A percentile compares a stretch with the other conserved stretches of the same genome.
phyloP scores from a whole-genome alignment of 495 filamentous ascomycete genomes.

The Geoglossum glabrum region DNA sequence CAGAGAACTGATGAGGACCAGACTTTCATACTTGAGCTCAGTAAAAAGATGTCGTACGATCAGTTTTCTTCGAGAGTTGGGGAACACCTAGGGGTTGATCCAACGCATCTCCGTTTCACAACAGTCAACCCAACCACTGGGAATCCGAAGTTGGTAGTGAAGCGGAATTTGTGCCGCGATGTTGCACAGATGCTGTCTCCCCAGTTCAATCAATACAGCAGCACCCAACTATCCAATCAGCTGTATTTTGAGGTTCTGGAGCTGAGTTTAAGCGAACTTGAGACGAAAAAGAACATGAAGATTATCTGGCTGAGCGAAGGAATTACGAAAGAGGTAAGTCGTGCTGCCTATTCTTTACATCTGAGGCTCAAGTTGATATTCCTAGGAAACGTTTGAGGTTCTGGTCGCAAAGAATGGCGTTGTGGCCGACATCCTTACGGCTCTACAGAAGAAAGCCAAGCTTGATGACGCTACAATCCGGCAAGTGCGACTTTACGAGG shows the following conservation, averaged over 20 bases:
- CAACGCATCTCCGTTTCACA: slow-evolving; percentile 77
- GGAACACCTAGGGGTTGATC: slow-evolving; percentile 53
- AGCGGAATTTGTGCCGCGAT: slow-evolving; percentile 43
- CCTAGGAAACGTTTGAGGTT: slow-evolving; percentile 51
- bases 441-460: slow-evolving; percentile 58
- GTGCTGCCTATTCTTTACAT: not conserved
- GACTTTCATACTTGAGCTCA: slow-evolving; percentile 54
- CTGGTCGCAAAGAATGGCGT: slow-evolving; percentile 67
- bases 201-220: slow-evolving; percentile 38
- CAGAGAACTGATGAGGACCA: slow-evolving; percentile 26
- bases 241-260: slow-evolving; percentile 86
- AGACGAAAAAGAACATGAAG: slow-evolving; percentile 70
- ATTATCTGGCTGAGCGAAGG: slow-evolving; percentile 76
- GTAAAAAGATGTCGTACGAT: slow-evolving; percentile 78
- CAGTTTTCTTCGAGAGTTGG: slow-evolving; percentile 71
- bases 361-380: slow-evolving; percentile 3
- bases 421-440: slow-evolving; percentile 52
- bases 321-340: slow-evolving; percentile 63
- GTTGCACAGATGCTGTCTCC: slow-evolving; percentile 52
- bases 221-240: slow-evolving; percentile 50
- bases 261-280: slow-evolving; percentile 77
- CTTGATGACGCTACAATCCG: slow-evolving; percentile 49
- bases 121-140: slow-evolving; percentile 56
- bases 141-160: slow-evolving; percentile 54
- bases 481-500: slow-evolving; percentile 59